Evolutionary conservation across 2,329 filamentous ascomycete species (phyloP), one percentile per base, ranked within the genome.

Genomic region (Dothistroma septosporum): DNA sequence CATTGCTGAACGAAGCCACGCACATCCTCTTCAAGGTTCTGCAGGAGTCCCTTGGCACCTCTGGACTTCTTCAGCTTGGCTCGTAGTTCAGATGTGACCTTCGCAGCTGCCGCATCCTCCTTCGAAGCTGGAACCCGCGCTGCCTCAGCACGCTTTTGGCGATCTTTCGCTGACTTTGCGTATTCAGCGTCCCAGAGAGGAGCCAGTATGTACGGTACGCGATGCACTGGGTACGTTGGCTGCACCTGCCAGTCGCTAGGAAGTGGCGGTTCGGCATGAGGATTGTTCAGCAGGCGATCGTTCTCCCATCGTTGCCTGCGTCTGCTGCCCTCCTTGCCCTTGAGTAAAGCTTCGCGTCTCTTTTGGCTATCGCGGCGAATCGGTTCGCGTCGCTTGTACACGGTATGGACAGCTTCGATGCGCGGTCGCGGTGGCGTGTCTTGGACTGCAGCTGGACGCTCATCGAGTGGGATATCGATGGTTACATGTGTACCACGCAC

Each of bases 261-360:
- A 49, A 89, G 82, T 0, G 94, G 94, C 0, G 92, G 91, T 67
- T 93, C 85, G 19, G 83, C 90, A 76, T 94, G 88, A 19, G 94
- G 94, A 62, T 97, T 94, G 75, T 87, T 85, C 59, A 96, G 79
- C 64, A 97, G 85, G 66, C 86, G 91, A 77, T 96, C 93, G 76
- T 97, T 99, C 80, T 99, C 94, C 92, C 92, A 97, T 59, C 93
- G 84, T 69, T 93, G 87, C 54, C 93, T 83, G 70, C 93, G 87
- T 37, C 93, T 85, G 69, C 86, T 93, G 35, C 93, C 93, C 75
- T 97, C 92, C 68, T 95, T 96, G 59, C 93, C 93, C 78, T 92
- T 95, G 33, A 94, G 80, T 56, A 96, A 73, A 2, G 87, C 85
- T 66, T 96, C 91, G 19, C 92, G 86, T 55, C 84, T 77, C 70